These are phyloP conservation scores for Penicillium paneum DNA, from an alignment of 2,329 filamentous ascomycete species.

Conservation along the genomic window DNA sequence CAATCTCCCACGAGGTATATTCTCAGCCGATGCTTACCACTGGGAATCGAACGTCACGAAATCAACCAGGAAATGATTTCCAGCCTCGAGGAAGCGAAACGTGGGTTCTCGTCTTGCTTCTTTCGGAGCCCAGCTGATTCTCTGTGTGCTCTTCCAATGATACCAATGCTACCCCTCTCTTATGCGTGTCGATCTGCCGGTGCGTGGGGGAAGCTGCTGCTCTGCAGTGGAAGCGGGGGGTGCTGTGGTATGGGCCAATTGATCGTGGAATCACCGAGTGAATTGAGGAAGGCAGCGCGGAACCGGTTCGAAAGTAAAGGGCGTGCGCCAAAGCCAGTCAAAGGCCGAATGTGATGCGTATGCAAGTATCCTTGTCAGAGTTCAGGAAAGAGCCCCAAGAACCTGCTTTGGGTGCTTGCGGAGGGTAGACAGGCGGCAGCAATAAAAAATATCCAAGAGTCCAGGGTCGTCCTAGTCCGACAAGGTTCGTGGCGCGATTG, in stretches of 20 bases:
- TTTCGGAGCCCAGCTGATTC: conserved; percentile 20
- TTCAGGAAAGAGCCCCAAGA: conserved; percentile 23
- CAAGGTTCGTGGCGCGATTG: conserved; percentile 16
- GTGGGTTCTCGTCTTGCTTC: conserved; percentile 17
- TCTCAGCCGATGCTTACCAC: conserved; percentile 18
- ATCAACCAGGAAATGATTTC: conserved; percentile 20
- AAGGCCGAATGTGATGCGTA: conserved; percentile 26
- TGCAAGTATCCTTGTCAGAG: conserved; percentile 19
- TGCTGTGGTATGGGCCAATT: conserved; percentile 32
- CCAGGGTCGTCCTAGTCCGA: conserved; percentile 12
- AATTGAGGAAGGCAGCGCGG: conserved; percentile 15
- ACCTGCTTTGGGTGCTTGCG: conserved; percentile 16
- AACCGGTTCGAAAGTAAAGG: conserved; percentile 13
- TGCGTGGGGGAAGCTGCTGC: conserved; percentile 36
- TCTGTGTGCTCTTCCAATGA: conserved; percentile 17
- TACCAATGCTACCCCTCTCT: conserved; percentile 29
- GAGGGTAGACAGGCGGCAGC: conserved; percentile 13
- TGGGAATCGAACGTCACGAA: conserved; percentile 20
- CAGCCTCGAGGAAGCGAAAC: conserved; percentile 17
- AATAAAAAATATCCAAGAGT: conserved; percentile 6
- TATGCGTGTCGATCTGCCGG: conserved; percentile 30
- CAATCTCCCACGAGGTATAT: conserved; percentile 12
- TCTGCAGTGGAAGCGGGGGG: conserved; percentile 25
- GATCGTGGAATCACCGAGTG: conserved; percentile 21
- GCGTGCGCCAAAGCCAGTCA: conserved; percentile 24